Conservation (phyloP, 1,284 basidiomycete species). For the Ganoderma boninense region DNA sequence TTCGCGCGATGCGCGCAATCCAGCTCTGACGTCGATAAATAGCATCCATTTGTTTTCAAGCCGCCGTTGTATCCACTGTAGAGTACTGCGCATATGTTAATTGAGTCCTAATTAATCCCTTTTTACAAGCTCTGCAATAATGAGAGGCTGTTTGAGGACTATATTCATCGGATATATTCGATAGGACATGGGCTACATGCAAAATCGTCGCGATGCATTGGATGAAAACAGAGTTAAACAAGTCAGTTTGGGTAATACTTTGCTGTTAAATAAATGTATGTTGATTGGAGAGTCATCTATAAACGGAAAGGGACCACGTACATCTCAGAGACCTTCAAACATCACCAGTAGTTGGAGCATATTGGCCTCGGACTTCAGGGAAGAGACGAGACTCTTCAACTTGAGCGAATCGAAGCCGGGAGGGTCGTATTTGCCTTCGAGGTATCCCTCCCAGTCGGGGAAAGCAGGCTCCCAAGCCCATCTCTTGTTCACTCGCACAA, state of each 20-base stretch:
- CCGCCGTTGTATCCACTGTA: background rate
- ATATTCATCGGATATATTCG: no score
- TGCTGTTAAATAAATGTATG: no score
- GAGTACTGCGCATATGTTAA: background rate
- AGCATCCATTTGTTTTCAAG: background rate
- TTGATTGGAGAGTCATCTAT: background rate
- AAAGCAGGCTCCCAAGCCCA: background rate
- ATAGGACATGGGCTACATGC: no score
- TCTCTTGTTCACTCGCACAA: background rate
- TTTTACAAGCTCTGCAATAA: background rate
- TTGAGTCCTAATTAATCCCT: background rate
- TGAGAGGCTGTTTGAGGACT: no score
- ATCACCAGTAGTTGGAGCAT: background rate
- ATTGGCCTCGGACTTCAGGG: background rate
- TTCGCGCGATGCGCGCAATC: background rate
- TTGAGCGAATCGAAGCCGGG: background rate
- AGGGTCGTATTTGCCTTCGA: slow-evolving; percentile 1
- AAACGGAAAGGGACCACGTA: background rate
- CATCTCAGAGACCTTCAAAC: background rate
- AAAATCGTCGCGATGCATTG: no score
- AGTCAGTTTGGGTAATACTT: no score
- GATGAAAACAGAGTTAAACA: no score
- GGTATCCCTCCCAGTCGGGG: background rate
- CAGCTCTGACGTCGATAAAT: no score
- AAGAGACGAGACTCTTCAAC: background rate